Evolutionary conservation across 257 asterid genomes (phyloP).

Genomic region (Verbascum thapsus): DNA sequence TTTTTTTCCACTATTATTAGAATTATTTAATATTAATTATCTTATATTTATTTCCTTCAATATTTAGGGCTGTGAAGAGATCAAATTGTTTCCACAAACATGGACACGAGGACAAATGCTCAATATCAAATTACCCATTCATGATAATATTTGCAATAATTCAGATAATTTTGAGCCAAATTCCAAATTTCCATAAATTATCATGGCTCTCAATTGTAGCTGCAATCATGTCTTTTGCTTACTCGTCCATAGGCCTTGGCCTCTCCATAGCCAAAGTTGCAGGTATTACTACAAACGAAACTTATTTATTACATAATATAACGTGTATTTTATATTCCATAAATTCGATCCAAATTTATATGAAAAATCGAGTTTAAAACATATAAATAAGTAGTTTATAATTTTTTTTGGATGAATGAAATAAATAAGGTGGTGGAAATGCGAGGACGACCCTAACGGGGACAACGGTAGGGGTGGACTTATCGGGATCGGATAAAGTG

Average conservation of each 20-base stretch:
- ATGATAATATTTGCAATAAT: conserved; percentile 69
- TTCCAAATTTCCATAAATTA: conserved; percentile 77
- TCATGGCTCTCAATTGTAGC: conserved; percentile 90
- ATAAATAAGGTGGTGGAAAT: conserved; percentile 46
- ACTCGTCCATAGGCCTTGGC: conserved; percentile 78
- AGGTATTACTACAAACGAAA: conserved; percentile 44
- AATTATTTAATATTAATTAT: neutral
- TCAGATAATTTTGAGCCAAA: conserved; percentile 78
- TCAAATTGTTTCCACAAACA: conserved; percentile 76
- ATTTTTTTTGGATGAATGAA: neutral
- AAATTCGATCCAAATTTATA: no score
- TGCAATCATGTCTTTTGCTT: conserved; percentile 88
- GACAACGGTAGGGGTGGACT: conserved; percentile 67
- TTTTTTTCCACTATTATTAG: neutral
- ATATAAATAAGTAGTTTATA: no score
- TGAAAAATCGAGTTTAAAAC: no score
- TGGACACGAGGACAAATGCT: conserved; percentile 54
- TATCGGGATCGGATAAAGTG: conserved; percentile 63
- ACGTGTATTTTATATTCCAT: no score
- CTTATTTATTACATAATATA: no score
- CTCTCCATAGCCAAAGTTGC: conserved; percentile 69
- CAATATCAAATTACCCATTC: conserved; percentile 51
- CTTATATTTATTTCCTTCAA: neutral
- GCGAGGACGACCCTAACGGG: conserved; percentile 66
- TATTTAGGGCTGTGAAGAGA: conserved; percentile 65